A percentile compares a stretch with the other conserved stretches of the same genome.
Evolutionary conservation across 2,329 filamentous ascomycete genomes (phyloP).

Genomic region (Diaporthe sp.): DNA sequence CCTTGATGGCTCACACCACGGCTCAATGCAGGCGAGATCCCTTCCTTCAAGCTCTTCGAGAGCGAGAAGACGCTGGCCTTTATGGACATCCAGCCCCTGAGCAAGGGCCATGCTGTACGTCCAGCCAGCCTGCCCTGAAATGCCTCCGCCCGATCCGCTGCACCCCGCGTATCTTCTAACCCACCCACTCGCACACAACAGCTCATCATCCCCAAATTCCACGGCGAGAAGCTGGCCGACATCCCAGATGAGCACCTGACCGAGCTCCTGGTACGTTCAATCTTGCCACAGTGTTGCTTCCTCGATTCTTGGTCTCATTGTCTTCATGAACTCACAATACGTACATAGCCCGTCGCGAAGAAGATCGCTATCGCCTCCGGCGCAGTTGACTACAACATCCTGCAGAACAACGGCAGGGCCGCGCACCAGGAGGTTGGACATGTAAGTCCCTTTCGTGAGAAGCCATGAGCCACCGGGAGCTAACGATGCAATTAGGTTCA

Average conservation of each 20-base stretch:
- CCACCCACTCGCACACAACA: conserved; percentile 46
- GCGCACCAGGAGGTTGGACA: conserved; percentile 95
- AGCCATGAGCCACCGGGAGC: neutral
- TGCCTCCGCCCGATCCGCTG: neutral
- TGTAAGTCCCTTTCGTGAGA: conserved; percentile 61
- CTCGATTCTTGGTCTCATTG: neutral
- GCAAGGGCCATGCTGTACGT: conserved; percentile 87
- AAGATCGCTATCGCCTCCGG: conserved; percentile 83
- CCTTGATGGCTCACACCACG: conserved; percentile 33
- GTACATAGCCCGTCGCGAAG: conserved; percentile 78
- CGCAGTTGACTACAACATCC: conserved; percentile 86
- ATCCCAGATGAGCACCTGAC: conserved; percentile 89
- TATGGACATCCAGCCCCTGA: conserved; percentile 93
- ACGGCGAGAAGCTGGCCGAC: conserved; percentile 90
- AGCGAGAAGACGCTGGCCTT: conserved; percentile 94
- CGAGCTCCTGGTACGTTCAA: conserved; percentile 78
- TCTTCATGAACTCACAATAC: neutral
- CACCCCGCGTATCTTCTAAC: neutral
- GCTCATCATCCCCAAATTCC: conserved; percentile 96
- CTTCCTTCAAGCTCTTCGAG: conserved; percentile 95
- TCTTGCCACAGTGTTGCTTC: neutral
- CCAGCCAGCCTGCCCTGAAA: neutral
- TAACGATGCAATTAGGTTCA: conserved; percentile 70
- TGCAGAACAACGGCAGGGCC: conserved; percentile 94
- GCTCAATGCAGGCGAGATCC: conserved; percentile 80